Evolutionary conservation across 23 red algal genomes (phyloP).

Genomic region (Agarophyton chilense): DNA sequence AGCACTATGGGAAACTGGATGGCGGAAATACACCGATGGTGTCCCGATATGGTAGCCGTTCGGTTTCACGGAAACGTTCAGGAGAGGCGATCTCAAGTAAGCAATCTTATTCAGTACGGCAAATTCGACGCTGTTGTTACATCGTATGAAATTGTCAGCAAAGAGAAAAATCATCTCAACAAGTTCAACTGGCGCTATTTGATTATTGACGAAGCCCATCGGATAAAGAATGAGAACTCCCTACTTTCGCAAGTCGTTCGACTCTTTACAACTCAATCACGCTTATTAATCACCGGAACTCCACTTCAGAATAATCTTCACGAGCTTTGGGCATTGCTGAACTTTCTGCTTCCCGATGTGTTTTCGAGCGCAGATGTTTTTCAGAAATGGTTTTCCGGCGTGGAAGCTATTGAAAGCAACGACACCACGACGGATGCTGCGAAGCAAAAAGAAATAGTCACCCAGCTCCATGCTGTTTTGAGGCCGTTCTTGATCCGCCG

Average conservation of each 20-base stretch:
- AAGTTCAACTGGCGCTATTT: slow-evolving; percentile 98
- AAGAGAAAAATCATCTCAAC: slow-evolving; percentile 84
- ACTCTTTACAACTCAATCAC: slow-evolving; percentile 80
- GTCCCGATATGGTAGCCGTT: slow-evolving; percentile 83
- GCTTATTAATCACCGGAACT: slow-evolving; percentile 96
- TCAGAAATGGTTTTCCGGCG: slow-evolving; percentile 92
- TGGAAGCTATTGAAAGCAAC: slow-evolving; percentile 75
- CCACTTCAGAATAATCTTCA: slow-evolving; percentile 99
- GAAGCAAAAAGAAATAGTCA: slow-evolving; percentile 82
- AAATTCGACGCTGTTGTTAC: slow-evolving; percentile 97
- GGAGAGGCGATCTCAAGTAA: slow-evolving; percentile 46
- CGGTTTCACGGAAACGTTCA: slow-evolving; percentile 93
- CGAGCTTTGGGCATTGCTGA: slow-evolving; percentile 98
- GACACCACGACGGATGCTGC: slow-evolving; percentile 29
- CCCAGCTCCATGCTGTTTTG: slow-evolving; percentile 95
- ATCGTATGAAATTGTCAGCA: slow-evolving; percentile 92
- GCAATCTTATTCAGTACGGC: slow-evolving; percentile 66
- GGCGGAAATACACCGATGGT: slow-evolving; percentile 85
- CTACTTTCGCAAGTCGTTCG: slow-evolving; percentile 94
- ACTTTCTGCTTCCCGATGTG: slow-evolving; percentile 98
- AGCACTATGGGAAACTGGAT: slow-evolving; percentile 98
- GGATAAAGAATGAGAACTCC: slow-evolving; percentile 98
- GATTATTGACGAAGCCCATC: slow-evolving; percentile 99
- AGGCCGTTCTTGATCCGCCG: slow-evolving; percentile 96
- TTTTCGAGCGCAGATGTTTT: slow-evolving; percentile 93